A percentile compares a stretch with the other conserved stretches of the same genome.
Conservation (phyloP, 2,329 filamentous ascomycete genomes). For the Huntiella abstrusa region DNA sequence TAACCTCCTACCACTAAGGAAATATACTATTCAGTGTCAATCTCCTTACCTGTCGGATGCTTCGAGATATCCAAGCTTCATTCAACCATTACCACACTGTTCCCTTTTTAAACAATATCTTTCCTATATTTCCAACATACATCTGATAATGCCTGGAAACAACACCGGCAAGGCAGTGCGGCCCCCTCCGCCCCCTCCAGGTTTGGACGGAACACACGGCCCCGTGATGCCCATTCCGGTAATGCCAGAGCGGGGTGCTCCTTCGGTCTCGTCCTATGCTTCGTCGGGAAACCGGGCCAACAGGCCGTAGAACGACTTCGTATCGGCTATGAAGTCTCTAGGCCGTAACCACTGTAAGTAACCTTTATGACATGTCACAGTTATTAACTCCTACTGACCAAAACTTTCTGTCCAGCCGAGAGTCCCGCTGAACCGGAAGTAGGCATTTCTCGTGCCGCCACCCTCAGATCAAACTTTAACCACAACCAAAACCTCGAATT, state of each 20-base stretch:
- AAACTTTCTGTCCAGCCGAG: not conserved
- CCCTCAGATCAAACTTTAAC: not conserved
- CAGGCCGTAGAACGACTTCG: conserved; percentile 11
- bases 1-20: too few species aligned
- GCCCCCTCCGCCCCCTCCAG: conserved; percentile 1
- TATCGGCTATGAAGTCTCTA: conserved; percentile 11
- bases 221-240: not conserved
- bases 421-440: not conserved
- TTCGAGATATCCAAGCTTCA: too few species aligned
- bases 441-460: not conserved
- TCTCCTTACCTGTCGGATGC: too few species aligned
- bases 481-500: not conserved
- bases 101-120: too few species aligned
- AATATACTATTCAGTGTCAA: too few species aligned
- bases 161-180: not conserved
- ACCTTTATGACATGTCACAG: not conserved
- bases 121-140: too few species aligned
- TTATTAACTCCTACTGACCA: not conserved
- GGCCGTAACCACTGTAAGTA: conserved; percentile 8
- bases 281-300: conserved; percentile 2
- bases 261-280: not conserved
- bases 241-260: not conserved
- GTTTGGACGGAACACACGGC: not conserved
- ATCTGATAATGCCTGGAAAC: not conserved
- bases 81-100: too few species aligned